These are phyloP conservation scores for Lunasporangiospora selenospora DNA, from an alignment of 192 early-diverging fungal species.

Conservation along the genomic window DNA sequence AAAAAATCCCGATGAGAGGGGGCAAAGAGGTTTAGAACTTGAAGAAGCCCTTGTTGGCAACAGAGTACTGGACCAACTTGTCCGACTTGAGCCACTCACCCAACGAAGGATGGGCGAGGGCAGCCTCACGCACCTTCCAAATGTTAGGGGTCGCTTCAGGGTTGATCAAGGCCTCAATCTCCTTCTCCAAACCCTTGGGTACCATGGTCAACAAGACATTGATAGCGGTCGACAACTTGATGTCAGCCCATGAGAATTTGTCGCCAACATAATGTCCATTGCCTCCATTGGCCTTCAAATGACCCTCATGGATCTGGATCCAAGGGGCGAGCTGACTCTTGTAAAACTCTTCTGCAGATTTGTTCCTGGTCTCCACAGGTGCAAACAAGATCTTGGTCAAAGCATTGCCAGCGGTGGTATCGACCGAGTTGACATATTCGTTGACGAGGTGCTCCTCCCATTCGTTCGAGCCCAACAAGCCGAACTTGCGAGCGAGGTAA, in stretches of 20 bases:
- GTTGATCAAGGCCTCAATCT: background rate
- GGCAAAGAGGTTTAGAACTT: too few relatives aligned
- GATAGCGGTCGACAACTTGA: slow-evolving; percentile 5
- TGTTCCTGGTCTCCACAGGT: background rate
- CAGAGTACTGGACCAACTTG: background rate
- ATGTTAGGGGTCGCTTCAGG: slow-evolving; percentile 7
- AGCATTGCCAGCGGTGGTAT: background rate
- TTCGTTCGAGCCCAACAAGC: slow-evolving; percentile 5
- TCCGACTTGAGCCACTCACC: slow-evolving; percentile 8
- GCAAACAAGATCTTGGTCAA: slow-evolving; percentile 3
- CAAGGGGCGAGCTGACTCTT: slow-evolving; percentile 1
- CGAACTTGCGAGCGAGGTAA: slow-evolving; percentile 35
- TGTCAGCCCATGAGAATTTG: slow-evolving; percentile 27
- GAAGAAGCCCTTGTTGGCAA: background rate
- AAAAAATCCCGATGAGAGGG: too few relatives aligned
- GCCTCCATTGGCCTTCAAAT: slow-evolving; percentile 1
- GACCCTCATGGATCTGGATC: slow-evolving; percentile 5
- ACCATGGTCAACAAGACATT: slow-evolving; percentile 10
- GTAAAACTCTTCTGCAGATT: slow-evolving; percentile 1
- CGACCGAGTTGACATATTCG: background rate
- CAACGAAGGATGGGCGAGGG: background rate
- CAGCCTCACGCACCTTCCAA: slow-evolving; percentile 14
- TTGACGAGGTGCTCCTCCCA: slow-evolving; percentile 9
- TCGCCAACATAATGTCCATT: slow-evolving; percentile 32
- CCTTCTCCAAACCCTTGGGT: slow-evolving; percentile 2